Conservation (phyloP, 768 basidiomycete species). For the Inosperma sp. region DNA sequence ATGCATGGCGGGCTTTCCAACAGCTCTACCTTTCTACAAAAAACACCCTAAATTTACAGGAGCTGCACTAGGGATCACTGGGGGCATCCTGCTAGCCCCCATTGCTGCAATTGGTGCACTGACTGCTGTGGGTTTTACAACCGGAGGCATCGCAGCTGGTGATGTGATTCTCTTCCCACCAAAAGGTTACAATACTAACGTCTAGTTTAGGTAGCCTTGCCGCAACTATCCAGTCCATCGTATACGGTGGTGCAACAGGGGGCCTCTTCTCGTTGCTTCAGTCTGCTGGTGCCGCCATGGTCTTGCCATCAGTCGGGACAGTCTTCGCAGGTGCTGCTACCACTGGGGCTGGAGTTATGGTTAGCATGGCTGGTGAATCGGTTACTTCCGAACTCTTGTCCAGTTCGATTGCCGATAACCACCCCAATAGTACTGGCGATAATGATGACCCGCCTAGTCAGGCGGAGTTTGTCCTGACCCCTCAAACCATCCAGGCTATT, state of each 20-base stretch:
- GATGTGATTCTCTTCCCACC: neutral
- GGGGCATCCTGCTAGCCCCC: neutral
- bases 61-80: neutral
- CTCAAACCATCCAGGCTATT: neutral
- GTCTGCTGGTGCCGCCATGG: slow-evolving; percentile 6
- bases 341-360: neutral
- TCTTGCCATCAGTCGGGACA: neutral
- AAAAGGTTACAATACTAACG: neutral
- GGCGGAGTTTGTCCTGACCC: too few relatives aligned
- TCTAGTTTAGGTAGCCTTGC: slow-evolving; percentile 8
- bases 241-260: slow-evolving; percentile 11
- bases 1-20: neutral
- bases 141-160: neutral
- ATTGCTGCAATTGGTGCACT: neutral
- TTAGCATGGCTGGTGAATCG: neutral
- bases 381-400: neutral
- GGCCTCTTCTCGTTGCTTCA: slow-evolving; percentile 15
- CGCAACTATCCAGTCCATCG: slow-evolving; percentile 1
- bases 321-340: neutral
- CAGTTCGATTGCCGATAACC: neutral
- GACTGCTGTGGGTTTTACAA: neutral
- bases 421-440: neutral
- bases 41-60: neutral
- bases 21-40: neutral
- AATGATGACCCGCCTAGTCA: neutral